Evolutionary conservation across 495 filamentous ascomycete species (phyloP).

Genomic region (Chaetomium fimeti): DNA sequence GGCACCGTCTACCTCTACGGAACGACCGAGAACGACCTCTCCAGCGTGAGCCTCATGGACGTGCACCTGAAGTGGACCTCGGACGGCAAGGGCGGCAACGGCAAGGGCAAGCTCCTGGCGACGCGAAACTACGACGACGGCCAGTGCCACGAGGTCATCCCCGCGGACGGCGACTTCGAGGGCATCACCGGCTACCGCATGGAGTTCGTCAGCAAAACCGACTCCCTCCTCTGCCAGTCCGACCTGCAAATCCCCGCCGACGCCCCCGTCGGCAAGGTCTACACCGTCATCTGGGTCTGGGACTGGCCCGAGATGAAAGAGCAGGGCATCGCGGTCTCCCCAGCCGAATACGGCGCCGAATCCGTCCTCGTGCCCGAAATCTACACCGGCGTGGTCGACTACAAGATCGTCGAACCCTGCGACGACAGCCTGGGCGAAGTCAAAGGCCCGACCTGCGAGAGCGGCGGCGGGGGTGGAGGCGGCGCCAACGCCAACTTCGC

Average conservation of each 20-base stretch:
- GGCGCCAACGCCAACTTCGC: constrained; percentile 32
- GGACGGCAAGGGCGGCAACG: constrained; percentile 74
- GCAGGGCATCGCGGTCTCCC: constrained; percentile 31
- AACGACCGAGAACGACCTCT: constrained; percentile 56
- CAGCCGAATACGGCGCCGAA: constrained; percentile 28
- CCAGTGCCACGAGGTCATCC: constrained; percentile 70
- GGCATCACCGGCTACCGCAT: constrained; percentile 56
- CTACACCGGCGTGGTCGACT: constrained; percentile 82
- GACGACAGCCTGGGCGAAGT: constrained; percentile 33
- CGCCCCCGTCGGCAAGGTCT: constrained; percentile 49
- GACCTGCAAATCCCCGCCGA: constrained; percentile 67
- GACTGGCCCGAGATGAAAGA: constrained; percentile 64
- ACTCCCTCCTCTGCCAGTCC: constrained; percentile 70
- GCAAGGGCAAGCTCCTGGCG: constrained; percentile 68
- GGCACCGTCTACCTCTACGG: constrained; percentile 82
- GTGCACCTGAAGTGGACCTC: constrained; percentile 72
- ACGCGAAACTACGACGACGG: constrained; percentile 78
- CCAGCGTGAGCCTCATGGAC: constrained; percentile 60
- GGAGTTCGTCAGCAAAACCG: constrained; percentile 42
- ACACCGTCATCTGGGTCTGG: constrained; percentile 91
- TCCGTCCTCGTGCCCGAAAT: constrained; percentile 54
- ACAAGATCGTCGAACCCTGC: constrained; percentile 53
- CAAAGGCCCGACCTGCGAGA: constrained; percentile 30
- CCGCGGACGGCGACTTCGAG: constrained; percentile 28
- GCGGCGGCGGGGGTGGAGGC: too few species aligned